Conservation (phyloP, 768 basidiomycete species). For the Boletus tylopilopsis region DNA sequence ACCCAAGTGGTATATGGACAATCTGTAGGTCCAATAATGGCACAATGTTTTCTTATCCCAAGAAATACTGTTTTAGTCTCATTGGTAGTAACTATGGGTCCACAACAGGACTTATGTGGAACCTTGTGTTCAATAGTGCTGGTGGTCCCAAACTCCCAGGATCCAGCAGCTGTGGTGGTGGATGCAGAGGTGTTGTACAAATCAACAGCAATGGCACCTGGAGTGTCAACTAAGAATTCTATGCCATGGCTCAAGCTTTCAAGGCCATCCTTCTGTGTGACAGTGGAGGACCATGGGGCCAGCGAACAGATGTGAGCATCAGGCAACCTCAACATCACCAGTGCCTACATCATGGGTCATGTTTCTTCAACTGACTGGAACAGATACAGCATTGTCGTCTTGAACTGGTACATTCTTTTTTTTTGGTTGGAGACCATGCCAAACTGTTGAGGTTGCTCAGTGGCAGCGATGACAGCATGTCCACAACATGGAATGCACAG, state of each 20-base stretch:
- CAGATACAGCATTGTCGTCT: conserved; percentile 67
- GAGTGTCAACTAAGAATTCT: conserved; percentile 73
- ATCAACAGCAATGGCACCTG: conserved; percentile 63
- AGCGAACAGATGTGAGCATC: conserved; percentile 63
- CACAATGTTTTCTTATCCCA: conserved; percentile 21
- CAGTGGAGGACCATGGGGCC: conserved; percentile 61
- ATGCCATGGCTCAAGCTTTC: conserved; percentile 70
- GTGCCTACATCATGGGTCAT: conserved; percentile 61
- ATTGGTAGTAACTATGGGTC: conserved; percentile 36
- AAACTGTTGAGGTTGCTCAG: not conserved
- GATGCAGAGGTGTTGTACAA: conserved; percentile 65
- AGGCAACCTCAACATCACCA: conserved; percentile 50
- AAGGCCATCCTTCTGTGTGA: conserved; percentile 73
- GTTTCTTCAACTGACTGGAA: conserved; percentile 51
- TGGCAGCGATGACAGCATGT: conserved; percentile 44
- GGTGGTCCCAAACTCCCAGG: conserved; percentile 67
- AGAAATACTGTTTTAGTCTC: conserved; percentile 26
- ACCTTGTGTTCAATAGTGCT: conserved; percentile 58
- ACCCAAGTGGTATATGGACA: conserved; percentile 63
- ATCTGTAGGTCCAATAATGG: conserved; percentile 41
- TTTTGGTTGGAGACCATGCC: not conserved
- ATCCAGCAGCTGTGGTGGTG: conserved; percentile 57
- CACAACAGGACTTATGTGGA: conserved; percentile 66
- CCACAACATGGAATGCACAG: conserved; percentile 51
- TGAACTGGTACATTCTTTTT: conserved; percentile 56